These are phyloP conservation scores for Pleodorina starrii DNA, from an alignment of 139 green algal genomes.

Conservation along the genomic window DNA sequence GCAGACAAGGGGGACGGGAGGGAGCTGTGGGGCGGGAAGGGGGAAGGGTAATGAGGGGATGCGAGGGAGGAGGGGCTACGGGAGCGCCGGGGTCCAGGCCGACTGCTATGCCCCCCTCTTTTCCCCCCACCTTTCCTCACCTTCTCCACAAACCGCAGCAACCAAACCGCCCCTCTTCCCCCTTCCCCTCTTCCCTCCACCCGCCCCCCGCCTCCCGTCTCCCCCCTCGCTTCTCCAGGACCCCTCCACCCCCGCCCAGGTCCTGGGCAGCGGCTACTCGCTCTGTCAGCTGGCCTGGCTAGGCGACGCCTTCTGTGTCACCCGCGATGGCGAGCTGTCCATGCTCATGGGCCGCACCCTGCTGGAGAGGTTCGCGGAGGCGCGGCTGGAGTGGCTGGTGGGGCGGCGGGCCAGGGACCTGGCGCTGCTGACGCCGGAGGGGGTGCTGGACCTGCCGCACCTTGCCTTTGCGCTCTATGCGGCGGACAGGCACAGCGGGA, in stretches of 20 bases:
- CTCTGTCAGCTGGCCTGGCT: slow-evolving; percentile 60
- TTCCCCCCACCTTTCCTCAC: not conserved
- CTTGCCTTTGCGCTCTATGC: slow-evolving; percentile 46
- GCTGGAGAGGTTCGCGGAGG: slow-evolving; percentile 51
- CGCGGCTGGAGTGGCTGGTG: slow-evolving; percentile 58
- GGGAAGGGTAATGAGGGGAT: not conserved
- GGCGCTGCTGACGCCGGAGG: slow-evolving; percentile 36
- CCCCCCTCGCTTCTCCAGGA: not conserved
- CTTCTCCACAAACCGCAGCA: no score
- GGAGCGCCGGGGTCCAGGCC: no score
- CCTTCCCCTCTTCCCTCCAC: not conserved
- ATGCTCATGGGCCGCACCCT: slow-evolving; percentile 46
- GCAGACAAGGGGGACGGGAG: not conserved
- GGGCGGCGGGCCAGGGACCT: slow-evolving; percentile 53
- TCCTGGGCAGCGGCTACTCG: slow-evolving; percentile 39
- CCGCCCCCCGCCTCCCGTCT: not conserved
- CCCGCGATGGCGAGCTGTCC: slow-evolving; percentile 24
- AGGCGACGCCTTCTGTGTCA: slow-evolving; percentile 53
- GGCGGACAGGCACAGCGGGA: slow-evolving; percentile 44
- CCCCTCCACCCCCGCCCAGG: slow-evolving; percentile 13
- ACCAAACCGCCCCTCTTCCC: no score
- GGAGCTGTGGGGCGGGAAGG: not conserved
- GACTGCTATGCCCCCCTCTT: not conserved
- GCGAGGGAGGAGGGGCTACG: not conserved
- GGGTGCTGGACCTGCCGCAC: slow-evolving; percentile 39